Evolutionary conservation across 2,329 filamentous ascomycete species (phyloP).

Genomic region (Stachybotrys chlorohalonatus): DNA sequence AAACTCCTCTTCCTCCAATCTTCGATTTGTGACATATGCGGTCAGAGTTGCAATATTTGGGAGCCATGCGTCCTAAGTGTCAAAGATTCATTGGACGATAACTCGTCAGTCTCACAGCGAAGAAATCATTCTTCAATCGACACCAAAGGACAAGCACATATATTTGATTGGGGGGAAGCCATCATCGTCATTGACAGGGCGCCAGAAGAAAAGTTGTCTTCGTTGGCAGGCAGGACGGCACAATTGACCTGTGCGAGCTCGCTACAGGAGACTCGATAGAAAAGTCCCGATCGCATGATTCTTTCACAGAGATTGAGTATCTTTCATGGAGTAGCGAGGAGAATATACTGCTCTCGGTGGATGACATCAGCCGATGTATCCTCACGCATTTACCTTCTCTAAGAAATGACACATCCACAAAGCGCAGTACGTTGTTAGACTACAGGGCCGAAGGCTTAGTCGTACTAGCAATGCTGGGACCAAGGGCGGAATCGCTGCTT

Average conservation of each 20-base stretch:
- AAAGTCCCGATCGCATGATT: background rate
- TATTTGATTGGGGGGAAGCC: background rate
- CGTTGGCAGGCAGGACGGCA: background rate
- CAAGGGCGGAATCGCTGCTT: background rate
- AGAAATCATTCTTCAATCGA: background rate
- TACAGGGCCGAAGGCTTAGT: background rate
- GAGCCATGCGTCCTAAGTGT: background rate
- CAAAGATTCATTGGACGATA: background rate
- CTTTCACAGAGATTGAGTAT: background rate
- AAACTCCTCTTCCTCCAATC: background rate
- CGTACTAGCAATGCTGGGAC: background rate
- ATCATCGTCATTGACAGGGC: background rate
- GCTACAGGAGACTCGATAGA: background rate
- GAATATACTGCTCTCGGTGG: background rate
- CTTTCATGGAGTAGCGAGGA: background rate
- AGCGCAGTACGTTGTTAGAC: background rate
- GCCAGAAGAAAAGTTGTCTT: background rate
- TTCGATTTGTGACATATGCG: background rate
- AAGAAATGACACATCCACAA: background rate
- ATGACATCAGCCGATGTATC: background rate
- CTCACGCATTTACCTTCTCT: background rate
- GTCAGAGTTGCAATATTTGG: background rate
- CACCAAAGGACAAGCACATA: background rate
- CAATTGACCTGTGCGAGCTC: background rate
- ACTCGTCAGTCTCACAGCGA: background rate